Percentiles rank a stretch among this genome's conserved stretches.
These are phyloP conservation scores for Lunularia cruciata DNA, from an alignment of 225 moss, liverwort and hornwort species.

Conservation along the genomic window DNA sequence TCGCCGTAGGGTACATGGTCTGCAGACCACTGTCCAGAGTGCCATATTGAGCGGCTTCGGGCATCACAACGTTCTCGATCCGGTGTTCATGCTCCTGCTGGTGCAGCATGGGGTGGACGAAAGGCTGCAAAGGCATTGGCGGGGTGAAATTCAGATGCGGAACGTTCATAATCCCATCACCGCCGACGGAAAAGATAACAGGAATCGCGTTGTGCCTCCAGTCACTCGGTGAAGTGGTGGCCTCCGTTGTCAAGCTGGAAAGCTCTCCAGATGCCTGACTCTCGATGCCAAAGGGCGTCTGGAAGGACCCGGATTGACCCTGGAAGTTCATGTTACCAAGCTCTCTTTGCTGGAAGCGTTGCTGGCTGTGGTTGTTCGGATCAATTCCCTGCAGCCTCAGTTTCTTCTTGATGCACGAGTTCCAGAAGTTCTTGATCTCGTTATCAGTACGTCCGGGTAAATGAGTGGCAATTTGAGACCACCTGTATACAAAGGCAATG, in stretches of 20 bases:
- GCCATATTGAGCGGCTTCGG: conserved; percentile 34
- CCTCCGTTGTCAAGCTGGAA: conserved; percentile 4
- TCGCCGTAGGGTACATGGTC: conserved; percentile 25
- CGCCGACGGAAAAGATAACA: conserved; percentile 20
- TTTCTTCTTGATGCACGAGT: conserved; percentile 98
- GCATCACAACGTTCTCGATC: conserved; percentile 58
- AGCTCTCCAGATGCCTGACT: conserved; percentile 5
- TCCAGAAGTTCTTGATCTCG: conserved; percentile 99
- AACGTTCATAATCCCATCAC: background rate
- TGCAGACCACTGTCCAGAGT: background rate
- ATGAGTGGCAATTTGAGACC: conserved; percentile 94
- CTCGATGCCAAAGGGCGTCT: conserved; percentile 8
- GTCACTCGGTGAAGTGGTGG: background rate
- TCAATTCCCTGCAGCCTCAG: conserved; percentile 83
- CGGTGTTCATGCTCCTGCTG: conserved; percentile 44
- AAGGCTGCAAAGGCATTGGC: conserved; percentile 15
- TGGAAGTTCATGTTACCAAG: conserved; percentile 36
- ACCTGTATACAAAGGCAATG: conserved; percentile 45
- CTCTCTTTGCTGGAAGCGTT: too few species aligned
- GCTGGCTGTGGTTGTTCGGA: conserved; percentile 70
- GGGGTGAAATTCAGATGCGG: background rate
- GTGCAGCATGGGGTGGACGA: conserved; percentile 26
- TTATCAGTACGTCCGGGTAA: conserved; percentile 95
- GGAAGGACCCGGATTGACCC: conserved; percentile 27
- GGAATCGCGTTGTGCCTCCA: conserved; percentile 36